Conservation (phyloP, 2,329 filamentous ascomycete species). For the Ophiostoma sp. region DNA sequence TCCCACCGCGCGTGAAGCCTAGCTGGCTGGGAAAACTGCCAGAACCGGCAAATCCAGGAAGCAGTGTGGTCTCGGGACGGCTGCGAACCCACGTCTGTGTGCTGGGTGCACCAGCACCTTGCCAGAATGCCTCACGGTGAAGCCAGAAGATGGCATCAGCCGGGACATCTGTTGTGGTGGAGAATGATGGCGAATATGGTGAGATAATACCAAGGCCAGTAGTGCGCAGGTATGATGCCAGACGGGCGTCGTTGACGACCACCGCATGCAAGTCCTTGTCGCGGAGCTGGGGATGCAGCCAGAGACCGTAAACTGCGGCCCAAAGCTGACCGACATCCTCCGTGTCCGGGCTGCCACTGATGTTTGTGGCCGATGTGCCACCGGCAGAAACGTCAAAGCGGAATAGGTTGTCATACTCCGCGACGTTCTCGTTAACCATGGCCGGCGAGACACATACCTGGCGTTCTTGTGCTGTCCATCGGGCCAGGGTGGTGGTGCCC, state of each 20-base stretch:
- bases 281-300: conserved; percentile 26
- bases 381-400: not conserved
- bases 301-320: conserved; percentile 29
- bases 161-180: conserved; percentile 22
- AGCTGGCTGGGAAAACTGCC: conserved; percentile 44
- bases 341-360: not conserved
- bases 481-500: conserved; percentile 15
- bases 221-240: conserved; percentile 26
- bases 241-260: conserved; percentile 17
- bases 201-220: conserved; percentile 28
- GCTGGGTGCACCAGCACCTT: conserved; percentile 52
- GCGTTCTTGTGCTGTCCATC: conserved; percentile 22
- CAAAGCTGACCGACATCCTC: conserved; percentile 25
- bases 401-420: conserved; percentile 24
- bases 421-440: conserved; percentile 30
- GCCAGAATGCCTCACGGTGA: conserved; percentile 31
- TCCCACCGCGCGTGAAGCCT: conserved; percentile 42
- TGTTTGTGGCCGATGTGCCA: not conserved
- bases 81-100: conserved; percentile 54
- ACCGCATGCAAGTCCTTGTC: conserved; percentile 27
- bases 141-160: conserved; percentile 28
- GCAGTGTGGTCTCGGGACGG: conserved; percentile 59
- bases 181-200: conserved; percentile 22
- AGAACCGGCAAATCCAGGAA: conserved; percentile 36
- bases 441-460: conserved; percentile 28